These are phyloP conservation scores for Tetracladium marchalianum DNA, from an alignment of 495 filamentous ascomycete genomes.

Conservation along the genomic window DNA sequence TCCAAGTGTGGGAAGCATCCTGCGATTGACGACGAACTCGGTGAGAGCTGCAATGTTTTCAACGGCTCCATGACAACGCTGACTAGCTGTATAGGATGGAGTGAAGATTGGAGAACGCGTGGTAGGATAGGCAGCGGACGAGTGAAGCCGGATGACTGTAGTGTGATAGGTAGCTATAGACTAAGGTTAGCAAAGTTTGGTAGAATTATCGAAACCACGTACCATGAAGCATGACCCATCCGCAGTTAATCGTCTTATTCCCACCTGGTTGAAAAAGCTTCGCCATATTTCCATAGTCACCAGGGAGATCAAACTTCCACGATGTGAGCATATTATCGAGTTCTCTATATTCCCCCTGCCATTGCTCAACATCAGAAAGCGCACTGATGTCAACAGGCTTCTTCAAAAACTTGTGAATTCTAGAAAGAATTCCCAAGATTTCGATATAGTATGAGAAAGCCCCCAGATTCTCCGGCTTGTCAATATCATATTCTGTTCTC, in stretches of 20 bases:
- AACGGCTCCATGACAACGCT: slow-evolving; percentile 70
- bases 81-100: slow-evolving; percentile 70
- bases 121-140: slow-evolving; percentile 86
- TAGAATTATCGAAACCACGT: slow-evolving; percentile 36
- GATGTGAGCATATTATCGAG: slow-evolving; percentile 66
- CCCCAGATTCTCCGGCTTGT: slow-evolving; percentile 66
- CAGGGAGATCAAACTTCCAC: slow-evolving; percentile 76
- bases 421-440: slow-evolving; percentile 73
- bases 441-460: slow-evolving; percentile 82
- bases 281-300: slow-evolving; percentile 71
- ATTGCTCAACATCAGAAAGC: slow-evolving; percentile 73
- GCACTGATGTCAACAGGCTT: slow-evolving; percentile 80
- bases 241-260: slow-evolving; percentile 60
- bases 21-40: slow-evolving; percentile 60
- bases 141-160: slow-evolving; percentile 79
- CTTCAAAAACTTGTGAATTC: slow-evolving; percentile 78
- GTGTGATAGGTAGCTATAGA: slow-evolving; percentile 35
- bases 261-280: slow-evolving; percentile 56
- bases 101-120: slow-evolving; percentile 78
- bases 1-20: slow-evolving; percentile 67
- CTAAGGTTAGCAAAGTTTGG: not conserved
- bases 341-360: slow-evolving; percentile 78
- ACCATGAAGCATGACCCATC: slow-evolving; percentile 85
- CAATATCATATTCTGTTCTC: slow-evolving; percentile 46
- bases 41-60: slow-evolving; percentile 73